Base-by-base conservation (phyloP, 768 basidiomycete genomes). In the Ramaria sp. region DNA sequence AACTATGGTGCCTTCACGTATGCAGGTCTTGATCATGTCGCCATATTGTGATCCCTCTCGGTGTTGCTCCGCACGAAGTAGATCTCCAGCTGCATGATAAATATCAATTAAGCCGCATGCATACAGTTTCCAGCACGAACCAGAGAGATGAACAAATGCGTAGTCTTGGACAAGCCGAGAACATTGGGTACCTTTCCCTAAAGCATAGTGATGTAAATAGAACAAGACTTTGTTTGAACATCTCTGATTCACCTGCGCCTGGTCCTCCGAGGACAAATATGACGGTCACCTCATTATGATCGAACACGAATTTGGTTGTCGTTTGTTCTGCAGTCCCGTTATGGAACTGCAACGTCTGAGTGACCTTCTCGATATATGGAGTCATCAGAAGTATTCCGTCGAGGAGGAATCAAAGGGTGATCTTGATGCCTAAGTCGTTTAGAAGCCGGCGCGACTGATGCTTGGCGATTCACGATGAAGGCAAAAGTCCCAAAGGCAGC, bases 141-240 rank as follows among this genome's bases (percentile, higher is more conserved):
- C 93, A 45, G 92, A 96, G 46, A 99, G 81, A 73, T 99, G 96
- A 63, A 82, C 86, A 69, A 98, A 98, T 54, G 79, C 77, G 66
- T 88, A 94, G 54, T 89, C 86, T 47, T 83, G 63, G 13, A 97
- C 94, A 51, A 98, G 84, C 53, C 74, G 78, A 24, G 76, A 79
- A 67, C 93, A 97, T 69, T 98, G 96, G 0, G 96, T 98, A 46
- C 96, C 96, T 69, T 98, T 98, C 59, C 94, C 94, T 94, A 61
- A 51, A 19, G 43, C 22, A 45, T n/a, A 41, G 45, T 54, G 49
- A 54, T 37, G 57, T 30, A 20, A 49, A 20, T n/a, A 55, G 50
- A 59, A 53, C 12, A 27, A n/a, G 57, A 33, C 19, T 31, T 27
- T 27, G 5, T 59, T 43, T 19, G 51, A 57, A 31, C 53, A 64